Conservation (phyloP, 202 grass and related monocot genomes). For the Dendrocalamus latiflorus region DNA sequence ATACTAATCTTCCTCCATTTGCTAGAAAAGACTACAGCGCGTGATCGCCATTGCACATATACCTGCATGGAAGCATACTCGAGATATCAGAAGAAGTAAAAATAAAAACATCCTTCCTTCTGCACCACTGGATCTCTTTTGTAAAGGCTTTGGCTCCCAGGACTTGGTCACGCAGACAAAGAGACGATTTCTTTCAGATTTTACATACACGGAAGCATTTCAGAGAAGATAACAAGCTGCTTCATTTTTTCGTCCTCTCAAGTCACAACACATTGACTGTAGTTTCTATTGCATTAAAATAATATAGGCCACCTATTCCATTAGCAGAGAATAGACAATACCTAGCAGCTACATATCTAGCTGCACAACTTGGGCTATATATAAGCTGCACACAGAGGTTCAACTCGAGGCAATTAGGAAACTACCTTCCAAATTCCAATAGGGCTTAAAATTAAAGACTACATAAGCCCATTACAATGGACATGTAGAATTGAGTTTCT, state of each 20-base stretch:
- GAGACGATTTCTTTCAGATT: background rate
- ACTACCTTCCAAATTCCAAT: background rate
- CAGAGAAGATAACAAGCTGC: background rate
- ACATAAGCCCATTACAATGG: background rate
- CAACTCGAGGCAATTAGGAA: background rate
- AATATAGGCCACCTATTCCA: background rate
- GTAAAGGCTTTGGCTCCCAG: background rate
- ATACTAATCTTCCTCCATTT: background rate
- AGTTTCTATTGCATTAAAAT: background rate
- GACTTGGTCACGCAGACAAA: background rate
- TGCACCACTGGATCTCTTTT: background rate
- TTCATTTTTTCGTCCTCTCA: background rate
- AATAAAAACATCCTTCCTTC: background rate
- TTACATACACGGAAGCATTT: background rate
- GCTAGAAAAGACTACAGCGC: background rate
- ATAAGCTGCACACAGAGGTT: background rate
- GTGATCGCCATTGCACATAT: background rate
- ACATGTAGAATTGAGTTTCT: background rate
- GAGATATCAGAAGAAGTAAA: background rate
- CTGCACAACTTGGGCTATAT: background rate
- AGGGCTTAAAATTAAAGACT: background rate
- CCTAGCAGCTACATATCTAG: background rate
- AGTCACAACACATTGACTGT: background rate
- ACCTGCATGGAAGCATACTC: conserved; percentile 10
- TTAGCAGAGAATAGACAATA: background rate